Base-by-base conservation (phyloP, 768 basidiomycete genomes). In the Leucosporidium scottii region DNA sequence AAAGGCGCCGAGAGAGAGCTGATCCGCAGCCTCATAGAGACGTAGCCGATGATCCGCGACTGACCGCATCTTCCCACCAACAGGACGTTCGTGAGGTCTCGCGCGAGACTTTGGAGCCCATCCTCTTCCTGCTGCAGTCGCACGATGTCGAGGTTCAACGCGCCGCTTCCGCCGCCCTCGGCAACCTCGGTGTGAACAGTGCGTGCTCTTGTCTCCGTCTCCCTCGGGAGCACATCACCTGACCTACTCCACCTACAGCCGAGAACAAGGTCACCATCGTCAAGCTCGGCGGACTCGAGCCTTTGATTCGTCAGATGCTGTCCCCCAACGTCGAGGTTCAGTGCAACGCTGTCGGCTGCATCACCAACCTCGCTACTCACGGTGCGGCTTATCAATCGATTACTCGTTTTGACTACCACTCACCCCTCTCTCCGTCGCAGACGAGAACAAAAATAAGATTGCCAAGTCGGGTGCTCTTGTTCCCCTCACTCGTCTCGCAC, bases 361-460 rank as follows among this genome's bases (percentile, higher is more conserved):
- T 99, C 60, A 99, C 96, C 23, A 99, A 99, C 78, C 84, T 99
- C 54, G 96, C 96, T 20, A 99, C 94, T 1, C 94, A 98, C 80
- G 94, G 93, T 94, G 66, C 63, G 85, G 25, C 30, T 13, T 78
- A 49, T 55, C 36, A 54, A 18, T 73, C 61, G 8, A 10, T 20
- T 17, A 17, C 34, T 10, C 17, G 25, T 25, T 66, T 67, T 62
- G 31, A 69, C 36, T 12, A 13, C 12, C n/a, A 13, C 60, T 66
- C 15, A 50, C 30, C 17, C 25, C n/a, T 39, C 48, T 2, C 1
- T 25, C 5, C 23, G n/a, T 1, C 7, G 20, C 70, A 96, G 93
- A 99, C 76, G 96, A 99, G 78, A 99, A 99, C 84, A 99, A 99
- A 84, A 96, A 92, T 60, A 96, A 94, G 84, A 99, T 99, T 65